These are phyloP conservation scores for Castanea crenata DNA, from an alignment of 306 rosid genomes.

Conservation along the genomic window DNA sequence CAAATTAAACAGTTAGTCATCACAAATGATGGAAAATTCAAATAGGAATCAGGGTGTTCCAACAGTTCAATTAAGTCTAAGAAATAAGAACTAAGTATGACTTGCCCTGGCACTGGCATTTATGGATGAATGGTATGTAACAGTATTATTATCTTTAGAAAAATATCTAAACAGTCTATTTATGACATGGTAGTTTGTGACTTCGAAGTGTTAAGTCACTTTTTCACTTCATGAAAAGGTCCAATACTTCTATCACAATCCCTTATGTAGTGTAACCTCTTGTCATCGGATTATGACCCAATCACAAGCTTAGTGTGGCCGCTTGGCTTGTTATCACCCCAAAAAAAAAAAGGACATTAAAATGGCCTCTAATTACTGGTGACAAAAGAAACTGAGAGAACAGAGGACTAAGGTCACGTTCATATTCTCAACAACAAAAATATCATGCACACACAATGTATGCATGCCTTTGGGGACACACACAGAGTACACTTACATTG, in stretches of 20 bases:
- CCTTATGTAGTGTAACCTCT: neutral
- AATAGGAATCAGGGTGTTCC: neutral
- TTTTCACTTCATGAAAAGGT: neutral
- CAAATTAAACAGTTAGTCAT: neutral
- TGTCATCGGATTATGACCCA: neutral
- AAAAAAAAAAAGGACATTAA: neutral
- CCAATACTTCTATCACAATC: neutral
- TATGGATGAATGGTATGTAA: neutral
- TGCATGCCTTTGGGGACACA: slow-evolving; percentile 5
- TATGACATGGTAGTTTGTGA: neutral
- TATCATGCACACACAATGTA: neutral
- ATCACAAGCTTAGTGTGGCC: neutral
- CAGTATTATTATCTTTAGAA: neutral
- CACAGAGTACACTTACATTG: slow-evolving; percentile 53
- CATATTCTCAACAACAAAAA: neutral
- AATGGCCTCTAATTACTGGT: neutral
- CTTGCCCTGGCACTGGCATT: neutral
- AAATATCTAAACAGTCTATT: neutral
- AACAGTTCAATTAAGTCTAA: neutral
- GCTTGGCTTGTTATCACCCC: neutral
- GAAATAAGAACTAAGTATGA: neutral
- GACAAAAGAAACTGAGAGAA: neutral
- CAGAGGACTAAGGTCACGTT: neutral
- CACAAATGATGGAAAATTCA: neutral
- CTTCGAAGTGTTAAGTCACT: neutral